Evolutionary conservation across 2,329 filamentous ascomycete genomes (phyloP), one percentile per base, ranked within the genome.

Genomic region (Fusarium praegraminearum): DNA sequence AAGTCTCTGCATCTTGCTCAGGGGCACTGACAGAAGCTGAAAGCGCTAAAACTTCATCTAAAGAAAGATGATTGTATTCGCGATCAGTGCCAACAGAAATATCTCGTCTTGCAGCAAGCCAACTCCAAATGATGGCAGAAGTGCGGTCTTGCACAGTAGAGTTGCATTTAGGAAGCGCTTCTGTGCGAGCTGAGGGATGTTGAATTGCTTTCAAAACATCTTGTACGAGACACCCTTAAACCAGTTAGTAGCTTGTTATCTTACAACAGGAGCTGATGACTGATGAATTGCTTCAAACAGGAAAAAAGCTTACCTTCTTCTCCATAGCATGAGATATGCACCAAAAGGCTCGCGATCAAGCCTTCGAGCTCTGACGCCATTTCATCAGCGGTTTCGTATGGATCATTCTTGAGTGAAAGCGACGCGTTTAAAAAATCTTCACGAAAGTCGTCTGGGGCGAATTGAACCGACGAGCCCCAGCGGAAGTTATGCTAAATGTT

Each of bases 301-400:
- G 51, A 62, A 54, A 50, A 57, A 76, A 40, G 36, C 79, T 73
- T 62, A 78, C 80, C 79, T 71, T 78, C 69, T 72, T 81, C 79
- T 51, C 80, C 80, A 26, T 77, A 75, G 62, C 79, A 81, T 46
- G 80, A 77, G 43, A 81, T 77, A 35, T 80, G 67, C 50, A 79
- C 75, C 63, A 81, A 68, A 46, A 81, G 72, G 57, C 74, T 73
- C 47, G 75, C 77, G 62, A 81, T 79, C 66, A 80, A 71, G 66
- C 77, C 78, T 73, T 81, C 80, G 28, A 80, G 78, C 69, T 81
- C 79, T 62, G 76, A 77, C 57, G 76, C 76, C 80, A 81, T 81
- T 53, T 46, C 69, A 57, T 68, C 44, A 45, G 28, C 46, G 16
- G 53, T 41, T 51, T 43, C 47, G 36, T 50, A 57, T 32, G 58